These are phyloP conservation scores for Gynochthodes officinalis DNA, from an alignment of 257 asterid species.

Conservation along the genomic window DNA sequence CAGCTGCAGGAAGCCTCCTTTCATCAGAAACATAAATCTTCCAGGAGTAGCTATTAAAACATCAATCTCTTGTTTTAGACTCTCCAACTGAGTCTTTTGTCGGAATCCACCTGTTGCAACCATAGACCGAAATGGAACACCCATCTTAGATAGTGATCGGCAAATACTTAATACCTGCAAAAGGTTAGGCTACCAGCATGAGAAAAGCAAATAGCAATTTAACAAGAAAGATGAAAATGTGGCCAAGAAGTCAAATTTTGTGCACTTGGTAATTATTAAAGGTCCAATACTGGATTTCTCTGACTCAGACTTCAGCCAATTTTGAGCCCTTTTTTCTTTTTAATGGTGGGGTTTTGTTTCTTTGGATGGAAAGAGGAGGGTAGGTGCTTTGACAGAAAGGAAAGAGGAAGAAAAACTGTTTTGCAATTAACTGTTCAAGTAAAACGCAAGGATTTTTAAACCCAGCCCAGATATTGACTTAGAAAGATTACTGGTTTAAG, in stretches of 20 bases:
- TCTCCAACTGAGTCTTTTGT: constrained; percentile 90
- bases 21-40: constrained; percentile 73
- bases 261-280: background rate
- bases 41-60: constrained; percentile 96
- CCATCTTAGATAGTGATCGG: constrained; percentile 77
- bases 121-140: constrained; percentile 91
- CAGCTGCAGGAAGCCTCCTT: constrained; percentile 77
- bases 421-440: background rate
- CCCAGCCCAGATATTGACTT: background rate
- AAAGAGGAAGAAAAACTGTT: background rate
- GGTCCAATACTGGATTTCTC: too few relatives aligned
- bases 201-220: background rate
- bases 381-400: too few relatives aligned
- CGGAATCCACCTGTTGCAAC: constrained; percentile 97
- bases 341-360: too few relatives aligned
- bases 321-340: background rate
- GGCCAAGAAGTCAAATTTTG: background rate
- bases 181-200: constrained; percentile 20
- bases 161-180: constrained; percentile 78
- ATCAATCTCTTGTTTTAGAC: constrained; percentile 76
- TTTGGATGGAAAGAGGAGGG: too few relatives aligned
- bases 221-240: background rate
- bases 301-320: too few relatives aligned
- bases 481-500: background rate
- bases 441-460: background rate